Evolutionary conservation across 345 rosid genomes (phyloP).

Genomic region (Eucalyptus regnans): DNA sequence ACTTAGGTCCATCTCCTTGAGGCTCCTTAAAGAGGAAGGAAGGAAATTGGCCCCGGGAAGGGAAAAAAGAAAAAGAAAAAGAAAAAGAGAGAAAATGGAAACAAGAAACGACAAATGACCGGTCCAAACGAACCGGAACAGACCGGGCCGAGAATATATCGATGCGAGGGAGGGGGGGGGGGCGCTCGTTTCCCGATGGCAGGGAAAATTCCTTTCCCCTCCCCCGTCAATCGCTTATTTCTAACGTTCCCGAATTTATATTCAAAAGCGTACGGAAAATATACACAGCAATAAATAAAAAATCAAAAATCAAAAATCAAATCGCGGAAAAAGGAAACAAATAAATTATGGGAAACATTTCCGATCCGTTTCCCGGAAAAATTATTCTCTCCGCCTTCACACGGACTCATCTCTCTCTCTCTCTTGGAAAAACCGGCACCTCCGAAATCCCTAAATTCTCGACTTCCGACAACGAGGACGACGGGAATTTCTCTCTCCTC

Average conservation of each 20-base stretch:
- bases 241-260: neutral
- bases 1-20: too few species aligned
- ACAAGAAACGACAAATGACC: neutral
- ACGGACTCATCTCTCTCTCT: neutral
- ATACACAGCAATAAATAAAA: neutral
- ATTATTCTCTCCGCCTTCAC: neutral
- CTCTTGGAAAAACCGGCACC: neutral
- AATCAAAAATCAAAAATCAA: fast-evolving
- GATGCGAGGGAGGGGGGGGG: neutral
- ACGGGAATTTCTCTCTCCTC: neutral
- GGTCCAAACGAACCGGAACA: neutral
- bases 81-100: neutral
- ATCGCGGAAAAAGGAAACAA: neutral
- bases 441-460: conserved; percentile 9
- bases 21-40: neutral
- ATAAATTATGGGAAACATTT: neutral
- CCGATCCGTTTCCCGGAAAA: neutral
- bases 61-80: neutral
- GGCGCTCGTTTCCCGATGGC: neutral
- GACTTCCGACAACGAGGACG: neutral
- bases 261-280: neutral
- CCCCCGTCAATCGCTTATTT: neutral
- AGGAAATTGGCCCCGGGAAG: neutral
- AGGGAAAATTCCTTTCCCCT: neutral
- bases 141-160: neutral